Percentiles rank a stretch among this genome's conserved stretches.
phyloP scores from a whole-genome alignment of 257 asterid genomes.

The Solanum chiquidenum region DNA sequence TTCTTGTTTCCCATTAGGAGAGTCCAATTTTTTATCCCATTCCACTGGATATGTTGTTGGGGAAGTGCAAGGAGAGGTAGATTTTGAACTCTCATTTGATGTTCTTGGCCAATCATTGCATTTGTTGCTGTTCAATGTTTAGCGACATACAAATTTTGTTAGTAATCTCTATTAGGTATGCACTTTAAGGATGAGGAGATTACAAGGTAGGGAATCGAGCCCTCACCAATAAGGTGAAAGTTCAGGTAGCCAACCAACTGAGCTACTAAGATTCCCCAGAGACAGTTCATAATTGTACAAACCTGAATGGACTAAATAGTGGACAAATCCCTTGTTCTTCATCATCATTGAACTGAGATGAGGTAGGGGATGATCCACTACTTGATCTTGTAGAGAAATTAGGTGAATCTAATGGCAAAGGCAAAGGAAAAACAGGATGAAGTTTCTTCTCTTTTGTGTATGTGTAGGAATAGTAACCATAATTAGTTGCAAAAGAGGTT shows the following conservation, averaged over 20 bases:
- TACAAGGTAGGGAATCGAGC: background rate
- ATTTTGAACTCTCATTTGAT: background rate
- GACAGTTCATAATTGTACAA: background rate
- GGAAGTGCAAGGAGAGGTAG: background rate
- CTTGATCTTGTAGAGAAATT: background rate
- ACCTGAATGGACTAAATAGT: conserved; percentile 2
- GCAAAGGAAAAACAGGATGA: conserved; percentile 5
- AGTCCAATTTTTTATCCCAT: background rate
- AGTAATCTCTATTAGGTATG: background rate
- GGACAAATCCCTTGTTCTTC: background rate
- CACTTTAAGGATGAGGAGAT: too few relatives aligned
- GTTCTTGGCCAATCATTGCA: background rate
- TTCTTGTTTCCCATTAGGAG: background rate
- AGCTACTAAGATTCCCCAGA: background rate
- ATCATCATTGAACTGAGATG: background rate
- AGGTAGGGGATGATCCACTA: background rate
- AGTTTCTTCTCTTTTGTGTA: background rate
- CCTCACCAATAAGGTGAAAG: too few relatives aligned
- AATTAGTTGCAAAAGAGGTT: background rate
- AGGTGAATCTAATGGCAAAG: conserved; percentile 9
- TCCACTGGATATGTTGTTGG: background rate
- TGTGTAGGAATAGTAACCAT: background rate
- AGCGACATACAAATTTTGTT: background rate
- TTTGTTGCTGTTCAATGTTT: background rate
- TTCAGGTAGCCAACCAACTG: background rate